Conservation (phyloP, 139 green algal species). For the Zygnema cylindricum region DNA sequence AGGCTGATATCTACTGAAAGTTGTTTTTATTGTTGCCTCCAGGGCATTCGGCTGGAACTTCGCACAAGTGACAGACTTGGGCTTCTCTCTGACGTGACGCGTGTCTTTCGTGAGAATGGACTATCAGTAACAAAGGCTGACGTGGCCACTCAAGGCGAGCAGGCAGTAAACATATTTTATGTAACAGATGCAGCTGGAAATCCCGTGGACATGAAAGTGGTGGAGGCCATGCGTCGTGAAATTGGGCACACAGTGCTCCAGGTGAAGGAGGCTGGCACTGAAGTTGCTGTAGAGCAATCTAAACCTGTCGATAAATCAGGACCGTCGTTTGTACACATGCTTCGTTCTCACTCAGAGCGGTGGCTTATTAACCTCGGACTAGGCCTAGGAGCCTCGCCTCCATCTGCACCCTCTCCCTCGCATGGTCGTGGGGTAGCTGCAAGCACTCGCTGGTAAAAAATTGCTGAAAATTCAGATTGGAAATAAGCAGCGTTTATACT, state of each 20-base stretch:
- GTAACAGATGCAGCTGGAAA: slow-evolving; percentile 15
- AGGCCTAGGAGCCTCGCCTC: background rate
- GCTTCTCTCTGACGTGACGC: slow-evolving; percentile 42
- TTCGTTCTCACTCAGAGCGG: slow-evolving; percentile 25
- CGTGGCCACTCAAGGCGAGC: slow-evolving; percentile 31
- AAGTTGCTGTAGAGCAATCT: background rate
- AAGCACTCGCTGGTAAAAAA: background rate
- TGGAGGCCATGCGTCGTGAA: slow-evolving; percentile 43
- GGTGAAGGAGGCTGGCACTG: slow-evolving; percentile 29
- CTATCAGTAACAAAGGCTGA: slow-evolving; percentile 43
- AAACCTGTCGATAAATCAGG: slow-evolving; percentile 11
- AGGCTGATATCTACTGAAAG: background rate
- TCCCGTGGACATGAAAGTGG: slow-evolving; percentile 35
- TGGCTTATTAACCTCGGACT: background rate
- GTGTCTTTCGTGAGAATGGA: slow-evolving; percentile 19
- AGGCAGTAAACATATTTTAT: slow-evolving; percentile 50
- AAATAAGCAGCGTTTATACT: no score
- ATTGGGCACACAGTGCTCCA: slow-evolving; percentile 45
- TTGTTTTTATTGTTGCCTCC: slow-evolving; percentile 6
- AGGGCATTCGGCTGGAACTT: slow-evolving; percentile 46
- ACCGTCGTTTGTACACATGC: slow-evolving; percentile 1
- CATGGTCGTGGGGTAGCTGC: background rate
- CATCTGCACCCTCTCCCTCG: background rate
- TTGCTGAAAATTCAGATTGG: background rate
- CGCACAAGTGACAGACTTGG: slow-evolving; percentile 34